Conservation (phyloP, 2,329 filamentous ascomycete genomes). For the Diplodia scrobiculata region DNA sequence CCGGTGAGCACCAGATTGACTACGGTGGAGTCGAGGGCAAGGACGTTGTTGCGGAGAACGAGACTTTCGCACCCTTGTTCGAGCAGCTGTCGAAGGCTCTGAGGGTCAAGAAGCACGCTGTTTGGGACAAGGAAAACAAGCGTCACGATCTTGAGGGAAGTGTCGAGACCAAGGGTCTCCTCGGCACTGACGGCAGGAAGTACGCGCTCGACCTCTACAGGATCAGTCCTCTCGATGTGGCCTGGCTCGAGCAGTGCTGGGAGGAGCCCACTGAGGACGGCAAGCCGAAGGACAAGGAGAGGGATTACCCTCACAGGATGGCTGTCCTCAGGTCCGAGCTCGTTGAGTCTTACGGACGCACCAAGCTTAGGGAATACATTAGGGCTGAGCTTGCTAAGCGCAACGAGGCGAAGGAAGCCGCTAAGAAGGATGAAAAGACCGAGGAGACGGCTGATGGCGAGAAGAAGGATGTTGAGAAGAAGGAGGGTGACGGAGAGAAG, state of each 20-base stretch:
- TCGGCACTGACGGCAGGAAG: constrained; percentile 93
- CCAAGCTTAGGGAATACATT: constrained; percentile 87
- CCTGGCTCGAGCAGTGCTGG: constrained; percentile 81
- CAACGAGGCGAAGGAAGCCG: constrained; percentile 40
- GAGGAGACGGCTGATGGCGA: constrained; percentile 44
- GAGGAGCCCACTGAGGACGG: constrained; percentile 46
- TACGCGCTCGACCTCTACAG: constrained; percentile 97
- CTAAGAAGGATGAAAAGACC: constrained; percentile 34
- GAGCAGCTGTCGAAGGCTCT: constrained; percentile 87
- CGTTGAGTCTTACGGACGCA: constrained; percentile 79
- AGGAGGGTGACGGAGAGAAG: constrained; percentile 36
- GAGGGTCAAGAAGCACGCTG: constrained; percentile 88
- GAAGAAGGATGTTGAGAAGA: constrained; percentile 30
- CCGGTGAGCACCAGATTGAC: constrained; percentile 97
- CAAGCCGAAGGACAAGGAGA: constrained; percentile 53
- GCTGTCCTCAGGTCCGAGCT: constrained; percentile 88
- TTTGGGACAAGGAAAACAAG: constrained; percentile 96
- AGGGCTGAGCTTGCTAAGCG: constrained; percentile 66
- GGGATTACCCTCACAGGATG: constrained; percentile 90
- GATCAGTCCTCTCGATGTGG: constrained; percentile 85
- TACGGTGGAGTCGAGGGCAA: constrained; percentile 98
- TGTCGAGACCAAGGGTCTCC: constrained; percentile 95
- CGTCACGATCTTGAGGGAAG: constrained; percentile 90
- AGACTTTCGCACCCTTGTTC: constrained; percentile 80
- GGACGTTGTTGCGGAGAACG: constrained; percentile 87